phyloP scores from a whole-genome alignment of 768 basidiomycete genomes.

The Lactifluus volemus region DNA sequence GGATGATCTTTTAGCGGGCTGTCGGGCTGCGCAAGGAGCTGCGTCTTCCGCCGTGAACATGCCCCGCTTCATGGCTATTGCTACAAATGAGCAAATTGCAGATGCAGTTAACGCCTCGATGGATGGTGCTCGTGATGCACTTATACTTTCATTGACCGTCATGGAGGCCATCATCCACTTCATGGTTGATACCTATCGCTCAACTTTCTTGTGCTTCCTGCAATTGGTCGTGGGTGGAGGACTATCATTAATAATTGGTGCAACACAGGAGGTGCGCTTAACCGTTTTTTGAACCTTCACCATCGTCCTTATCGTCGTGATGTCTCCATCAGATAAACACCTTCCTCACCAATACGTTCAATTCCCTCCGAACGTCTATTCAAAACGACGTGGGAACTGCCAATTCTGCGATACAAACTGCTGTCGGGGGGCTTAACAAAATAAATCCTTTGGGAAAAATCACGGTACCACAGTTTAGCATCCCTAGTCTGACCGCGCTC shows the following conservation, averaged over 20 bases:
- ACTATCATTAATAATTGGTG: conserved; percentile 69
- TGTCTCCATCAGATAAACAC: conserved; percentile 48
- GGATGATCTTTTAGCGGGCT: conserved; percentile 69
- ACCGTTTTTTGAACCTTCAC: background rate
- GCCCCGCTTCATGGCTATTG: conserved; percentile 81
- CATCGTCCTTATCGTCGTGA: conserved; percentile 9
- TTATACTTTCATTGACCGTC: conserved; percentile 66
- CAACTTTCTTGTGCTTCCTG: conserved; percentile 88
- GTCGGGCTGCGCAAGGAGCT: conserved; percentile 75
- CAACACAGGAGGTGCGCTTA: conserved; percentile 67
- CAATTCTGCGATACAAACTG: conserved; percentile 57
- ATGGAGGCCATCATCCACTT: conserved; percentile 90
- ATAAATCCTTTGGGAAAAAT: conserved; percentile 67
- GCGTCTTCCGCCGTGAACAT: conserved; percentile 77
- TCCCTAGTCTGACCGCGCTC: conserved; percentile 67
- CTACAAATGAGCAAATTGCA: conserved; percentile 72
- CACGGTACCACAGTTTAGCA: conserved; percentile 57
- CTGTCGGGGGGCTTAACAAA: conserved; percentile 64
- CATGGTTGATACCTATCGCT: conserved; percentile 85
- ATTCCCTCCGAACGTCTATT: conserved; percentile 55
- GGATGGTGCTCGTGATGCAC: conserved; percentile 62
- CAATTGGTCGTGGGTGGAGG: conserved; percentile 82
- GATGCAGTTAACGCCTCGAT: conserved; percentile 74
- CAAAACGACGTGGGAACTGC: conserved; percentile 59
- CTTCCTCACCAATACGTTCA: conserved; percentile 53